Evolutionary conservation across 345 rosid genomes (phyloP), one percentile per base, ranked within the genome.

Genomic region (Linum tenue): DNA sequence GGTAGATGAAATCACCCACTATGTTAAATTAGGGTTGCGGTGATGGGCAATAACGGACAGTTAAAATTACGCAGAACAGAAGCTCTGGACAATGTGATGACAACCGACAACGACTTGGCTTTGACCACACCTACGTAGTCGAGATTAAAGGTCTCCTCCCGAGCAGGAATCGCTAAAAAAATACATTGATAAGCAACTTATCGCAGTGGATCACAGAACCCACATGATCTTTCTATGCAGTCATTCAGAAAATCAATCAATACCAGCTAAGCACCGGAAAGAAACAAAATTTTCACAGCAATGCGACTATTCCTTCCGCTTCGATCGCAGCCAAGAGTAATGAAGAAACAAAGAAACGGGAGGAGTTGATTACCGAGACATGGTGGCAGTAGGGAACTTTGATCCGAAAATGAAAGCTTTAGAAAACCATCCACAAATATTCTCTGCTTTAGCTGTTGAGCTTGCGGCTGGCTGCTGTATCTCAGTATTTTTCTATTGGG

Each of bases 381-480:
- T 48, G 53, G 14, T 2, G 53, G 53, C 53, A 71, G 68, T 37
- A 48, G 7, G 53, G 53, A 48, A 15, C 53, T 48, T 48, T 48
- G 53, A 7, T 9, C 53, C 2, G 14, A 48, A 48, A 15, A 15
- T 48, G 14, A 48, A 48, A 48, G 9, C 53, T 48, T 48, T 48
- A 22, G 53, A 48, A 9, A 9, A 48, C 53, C 53, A 8, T 2
- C 11, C 51, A 44, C 53, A 9, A 48, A 5, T 8, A 15, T 6
- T 16, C n/a, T 37, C 50, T n/a, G 64, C 17, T 9, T 36, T 2
- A 39, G 31, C 65, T 59, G 5, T 60, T 38, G 44, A 55, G 61
- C 31, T 48, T 41, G 44, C 44, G 5, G 5, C 6, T 15, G 9
- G 53, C 53, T 48, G 31, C 53, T 48, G 53, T 7, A 48, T 6